Base-by-base conservation (phyloP, 495 filamentous ascomycete species). In the Penicillium goetzii region DNA sequence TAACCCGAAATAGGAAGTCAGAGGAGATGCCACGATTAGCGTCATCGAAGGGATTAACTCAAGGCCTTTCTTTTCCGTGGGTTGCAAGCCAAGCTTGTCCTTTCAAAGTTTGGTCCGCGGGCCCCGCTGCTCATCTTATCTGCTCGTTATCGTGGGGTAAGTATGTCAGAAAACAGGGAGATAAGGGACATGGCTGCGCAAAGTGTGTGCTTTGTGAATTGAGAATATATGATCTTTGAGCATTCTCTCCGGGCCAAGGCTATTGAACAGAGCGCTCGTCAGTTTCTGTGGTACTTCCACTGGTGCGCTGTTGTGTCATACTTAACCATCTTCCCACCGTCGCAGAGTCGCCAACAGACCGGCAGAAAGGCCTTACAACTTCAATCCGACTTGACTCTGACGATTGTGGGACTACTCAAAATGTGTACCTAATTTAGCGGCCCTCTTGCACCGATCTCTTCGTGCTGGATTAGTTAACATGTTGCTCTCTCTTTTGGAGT, bases 1-100 rank as follows among this genome's bases (percentile, higher is more conserved):
- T 64, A 23, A 19, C 38, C 58, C 64, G 0, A 53, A 62, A 56
- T 54, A 50, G 64, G 64, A 52, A 66, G 54, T 8, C 56, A 6
- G 54, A 66, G 40, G 64, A 66, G 59, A 66, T 66, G 56, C 21
- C 12, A 58, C 7, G 26, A 54, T 9, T 43, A 53, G 17, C 52
- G 30, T 34, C 32, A 55, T 55, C 30, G n/a, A 36, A n/a, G 9
- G 30, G 30, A 1, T 36, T 21, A 19, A 30, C 30, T 23, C 14
- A 1, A 10, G 1, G n/a, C 2, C 17, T 10, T 32, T 36, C 21
- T 25, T 4, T 8, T 12, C 17, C 4, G 26, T 21, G 30, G 8
- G 19, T 33, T 19, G 11, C 52, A 21, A 21, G 10, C 25, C 25
- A 30, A 28, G 8, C 25, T 50, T 51, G 26, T 21, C 7, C 25